These are phyloP conservation scores for Trifolium dubium DNA, from an alignment of 306 rosid species.

Conservation along the genomic window DNA sequence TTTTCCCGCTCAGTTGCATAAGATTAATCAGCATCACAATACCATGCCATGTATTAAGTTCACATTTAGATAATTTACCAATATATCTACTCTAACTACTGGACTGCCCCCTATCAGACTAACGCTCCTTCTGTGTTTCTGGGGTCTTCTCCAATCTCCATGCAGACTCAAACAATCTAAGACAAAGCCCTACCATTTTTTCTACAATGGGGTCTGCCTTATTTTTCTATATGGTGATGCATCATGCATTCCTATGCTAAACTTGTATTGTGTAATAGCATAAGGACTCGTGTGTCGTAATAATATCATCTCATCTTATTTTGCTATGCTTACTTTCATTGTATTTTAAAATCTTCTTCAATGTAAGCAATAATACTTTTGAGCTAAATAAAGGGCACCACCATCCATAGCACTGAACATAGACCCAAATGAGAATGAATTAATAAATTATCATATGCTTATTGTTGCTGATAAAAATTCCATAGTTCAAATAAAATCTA, in stretches of 20 bases:
- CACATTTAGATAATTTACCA: constrained; percentile 1
- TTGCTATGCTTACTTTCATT: background rate
- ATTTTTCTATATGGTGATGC: background rate
- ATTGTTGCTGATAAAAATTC: background rate
- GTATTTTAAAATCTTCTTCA: constrained; percentile 18
- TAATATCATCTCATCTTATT: background rate
- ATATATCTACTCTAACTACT: background rate
- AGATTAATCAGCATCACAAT: constrained; percentile 12
- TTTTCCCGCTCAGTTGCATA: background rate
- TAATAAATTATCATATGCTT: background rate
- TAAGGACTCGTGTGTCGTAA: background rate
- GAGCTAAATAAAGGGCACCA: constrained; percentile 7
- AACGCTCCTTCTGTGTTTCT: background rate
- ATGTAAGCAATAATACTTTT: constrained; percentile 23
- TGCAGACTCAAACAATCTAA: background rate
- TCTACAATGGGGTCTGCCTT: background rate
- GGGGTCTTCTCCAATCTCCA: constrained; percentile 1
- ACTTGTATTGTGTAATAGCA: background rate
- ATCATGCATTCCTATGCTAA: background rate
- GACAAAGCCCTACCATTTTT: background rate
- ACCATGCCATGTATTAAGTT: constrained; percentile 8
- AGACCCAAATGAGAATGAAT: constrained; percentile 3
- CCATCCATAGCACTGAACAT: constrained; percentile 4
- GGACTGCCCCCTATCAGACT: constrained; percentile 3
- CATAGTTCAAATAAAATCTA: constrained; percentile 30